phyloP scores from a whole-genome alignment of 306 rosid species.

The Lathyrus oleraceus region DNA sequence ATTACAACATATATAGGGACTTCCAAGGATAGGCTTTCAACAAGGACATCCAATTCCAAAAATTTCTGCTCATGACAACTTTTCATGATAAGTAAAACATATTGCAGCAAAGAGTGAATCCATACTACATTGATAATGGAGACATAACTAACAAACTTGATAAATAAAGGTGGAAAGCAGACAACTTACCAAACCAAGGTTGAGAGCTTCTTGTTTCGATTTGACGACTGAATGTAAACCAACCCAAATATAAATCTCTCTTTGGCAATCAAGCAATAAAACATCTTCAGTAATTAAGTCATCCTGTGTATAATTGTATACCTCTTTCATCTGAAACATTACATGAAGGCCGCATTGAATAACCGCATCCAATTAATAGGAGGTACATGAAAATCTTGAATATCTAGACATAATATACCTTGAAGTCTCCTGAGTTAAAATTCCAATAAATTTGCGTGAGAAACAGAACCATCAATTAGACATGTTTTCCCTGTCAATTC shows the following conservation, averaged over 20 bases:
- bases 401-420: conserved; percentile 51
- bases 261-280: conserved; percentile 79
- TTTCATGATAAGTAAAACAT: conserved; percentile 20
- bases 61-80: conserved; percentile 65
- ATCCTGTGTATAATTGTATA: conserved; percentile 88
- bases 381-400: conserved; percentile 7
- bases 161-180: not conserved
- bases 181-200: conserved; percentile 65
- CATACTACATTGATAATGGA: not conserved
- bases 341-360: conserved; percentile 29
- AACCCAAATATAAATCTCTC: conserved; percentile 86
- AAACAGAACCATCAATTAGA: conserved; percentile 75
- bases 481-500: conserved; percentile 53
- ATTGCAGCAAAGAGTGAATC: not conserved
- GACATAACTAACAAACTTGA: not conserved
- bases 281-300: conserved; percentile 90
- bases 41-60: conserved; percentile 68
- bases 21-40: conserved; percentile 63
- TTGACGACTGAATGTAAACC: conserved; percentile 73
- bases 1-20: conserved; percentile 71
- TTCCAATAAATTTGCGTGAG: conserved; percentile 51
- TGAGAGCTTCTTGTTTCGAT: conserved; percentile 84
- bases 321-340: conserved; percentile 81
- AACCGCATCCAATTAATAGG: conserved; percentile 15
- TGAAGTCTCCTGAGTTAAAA: conserved; percentile 73